Base-by-base conservation (phyloP, 179 eudicot species). In the Camellia oleifera region DNA sequence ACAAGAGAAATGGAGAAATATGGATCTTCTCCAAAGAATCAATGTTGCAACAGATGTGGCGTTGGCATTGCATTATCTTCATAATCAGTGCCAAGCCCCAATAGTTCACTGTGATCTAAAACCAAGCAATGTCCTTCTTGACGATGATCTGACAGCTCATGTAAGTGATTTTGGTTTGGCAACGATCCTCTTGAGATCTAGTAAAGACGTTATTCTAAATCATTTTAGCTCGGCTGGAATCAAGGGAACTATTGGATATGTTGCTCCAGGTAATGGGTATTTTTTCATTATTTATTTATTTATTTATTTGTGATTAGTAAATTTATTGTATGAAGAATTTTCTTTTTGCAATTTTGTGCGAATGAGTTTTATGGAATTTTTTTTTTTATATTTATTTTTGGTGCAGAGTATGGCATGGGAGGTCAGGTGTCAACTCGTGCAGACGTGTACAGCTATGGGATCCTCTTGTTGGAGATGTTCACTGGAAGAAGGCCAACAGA, bases 341-440 rank as follows among this genome's bases (percentile, higher is more conserved):
- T 32, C 40, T 32, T 26, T 48, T 48, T 48, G 52, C 52, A 48
- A 4, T 48, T 48, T 48, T 48, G 52, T 0, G 7, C 0, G 52
- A 48, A 48, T 48, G 52, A 48, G 52, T 48, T 48, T 48, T 48
- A 7, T 3, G 52, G 7, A 48, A 4, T 48, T 32, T 32, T 32
- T 26, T 20, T 20, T 32, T 32, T 32, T 32, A 32, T 32, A 32
- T 32, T 32, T 32, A 32, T 32, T 32, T 32, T 32, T 32, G 40
- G 0, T 76, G 48, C 74, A 78, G 80, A 78, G 18, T 78, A 78
- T 78, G 80, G 80, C 74, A 78, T 78, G 80, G 74, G 80, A 7
- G 42, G 52, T 48, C 52, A 54, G 80, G 74, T 78, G 8, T 78
- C 80, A 52, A 78, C 61, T 8, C 50, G 48, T 42, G 80, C 74